phyloP scores from a whole-genome alignment of 192 early-diverging fungal species.

The Coemansia sp. region DNA sequence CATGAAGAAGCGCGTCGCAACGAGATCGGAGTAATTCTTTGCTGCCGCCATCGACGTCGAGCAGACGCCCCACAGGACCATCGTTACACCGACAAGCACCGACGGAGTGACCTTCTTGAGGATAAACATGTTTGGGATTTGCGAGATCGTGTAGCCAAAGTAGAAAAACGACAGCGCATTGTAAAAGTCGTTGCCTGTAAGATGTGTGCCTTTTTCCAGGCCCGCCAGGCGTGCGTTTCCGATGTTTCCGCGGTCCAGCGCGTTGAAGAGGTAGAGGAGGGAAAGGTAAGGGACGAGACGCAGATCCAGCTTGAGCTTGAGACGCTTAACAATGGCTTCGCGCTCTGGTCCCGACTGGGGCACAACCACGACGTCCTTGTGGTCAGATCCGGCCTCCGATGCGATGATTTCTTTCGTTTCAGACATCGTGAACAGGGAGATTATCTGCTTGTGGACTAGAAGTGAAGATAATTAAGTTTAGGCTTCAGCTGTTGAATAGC shows the following conservation, averaged over 20 bases:
- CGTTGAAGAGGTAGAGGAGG: conserved; percentile 68
- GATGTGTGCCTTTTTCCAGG: conserved; percentile 47
- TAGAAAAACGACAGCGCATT: conserved; percentile 58
- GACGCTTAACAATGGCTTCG: conserved; percentile 42
- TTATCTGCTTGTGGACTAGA: too few species aligned
- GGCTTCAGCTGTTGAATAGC: not conserved
- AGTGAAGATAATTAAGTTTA: not conserved
- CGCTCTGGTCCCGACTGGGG: conserved; percentile 44
- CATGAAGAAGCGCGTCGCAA: conserved; percentile 55
- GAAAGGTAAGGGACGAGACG: conserved; percentile 65
- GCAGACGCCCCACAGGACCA: conserved; percentile 72
- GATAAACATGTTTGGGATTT: conserved; percentile 79
- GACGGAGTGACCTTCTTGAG: conserved; percentile 65
- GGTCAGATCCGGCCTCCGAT: not conserved
- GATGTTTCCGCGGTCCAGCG: conserved; percentile 75
- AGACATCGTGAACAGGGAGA: not conserved
- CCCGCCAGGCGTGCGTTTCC: conserved; percentile 67
- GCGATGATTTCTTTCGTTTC: not conserved
- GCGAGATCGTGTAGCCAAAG: conserved; percentile 69
- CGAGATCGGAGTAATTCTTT: conserved; percentile 27
- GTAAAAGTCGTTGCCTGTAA: conserved; percentile 56
- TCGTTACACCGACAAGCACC: conserved; percentile 64
- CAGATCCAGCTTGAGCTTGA: conserved; percentile 61
- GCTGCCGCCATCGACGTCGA: conserved; percentile 66
- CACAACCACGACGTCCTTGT: conserved; percentile 15